These are phyloP conservation scores for Athelia sp. DNA, from an alignment of 1,284 basidiomycete genomes.

Conservation along the genomic window DNA sequence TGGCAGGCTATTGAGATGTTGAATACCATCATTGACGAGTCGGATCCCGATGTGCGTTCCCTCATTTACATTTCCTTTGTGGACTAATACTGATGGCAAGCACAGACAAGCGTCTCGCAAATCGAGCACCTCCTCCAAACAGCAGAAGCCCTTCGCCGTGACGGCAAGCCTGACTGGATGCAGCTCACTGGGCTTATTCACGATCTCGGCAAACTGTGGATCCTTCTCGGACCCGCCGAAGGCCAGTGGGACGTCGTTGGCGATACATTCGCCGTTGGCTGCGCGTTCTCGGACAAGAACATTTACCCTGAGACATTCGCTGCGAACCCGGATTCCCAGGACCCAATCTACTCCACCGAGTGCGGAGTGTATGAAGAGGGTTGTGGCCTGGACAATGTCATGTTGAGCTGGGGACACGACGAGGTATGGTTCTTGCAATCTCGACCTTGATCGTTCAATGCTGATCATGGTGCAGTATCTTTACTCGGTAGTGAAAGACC, in stretches of 20 bases:
- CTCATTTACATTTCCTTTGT: constrained; percentile 6
- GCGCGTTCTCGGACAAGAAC: constrained; percentile 78
- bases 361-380: constrained; percentile 80
- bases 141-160: constrained; percentile 84
- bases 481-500: constrained; percentile 73
- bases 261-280: constrained; percentile 89
- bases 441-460: constrained; percentile 6
- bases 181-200: constrained; percentile 87
- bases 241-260: constrained; percentile 94
- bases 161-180: constrained; percentile 90
- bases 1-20: constrained; percentile 93
- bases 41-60: constrained; percentile 71
- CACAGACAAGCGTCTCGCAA: constrained; percentile 72
- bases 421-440: constrained; percentile 43
- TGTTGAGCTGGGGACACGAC: constrained; percentile 90
- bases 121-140: constrained; percentile 91
- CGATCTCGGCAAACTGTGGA: constrained; percentile 82
- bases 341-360: constrained; percentile 74
- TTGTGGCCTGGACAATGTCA: constrained; percentile 87
- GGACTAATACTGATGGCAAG: constrained; percentile 8
- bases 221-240: constrained; percentile 70
- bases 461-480: constrained; percentile 49
- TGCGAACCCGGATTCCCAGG: constrained; percentile 70
- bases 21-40: constrained; percentile 85
- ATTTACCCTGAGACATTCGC: constrained; percentile 85